Percentiles rank a stretch among this genome's conserved stretches.
These are phyloP conservation scores for Gloeopeniophorella convolvens DNA, from an alignment of 768 basidiomycete species.

Conservation along the genomic window DNA sequence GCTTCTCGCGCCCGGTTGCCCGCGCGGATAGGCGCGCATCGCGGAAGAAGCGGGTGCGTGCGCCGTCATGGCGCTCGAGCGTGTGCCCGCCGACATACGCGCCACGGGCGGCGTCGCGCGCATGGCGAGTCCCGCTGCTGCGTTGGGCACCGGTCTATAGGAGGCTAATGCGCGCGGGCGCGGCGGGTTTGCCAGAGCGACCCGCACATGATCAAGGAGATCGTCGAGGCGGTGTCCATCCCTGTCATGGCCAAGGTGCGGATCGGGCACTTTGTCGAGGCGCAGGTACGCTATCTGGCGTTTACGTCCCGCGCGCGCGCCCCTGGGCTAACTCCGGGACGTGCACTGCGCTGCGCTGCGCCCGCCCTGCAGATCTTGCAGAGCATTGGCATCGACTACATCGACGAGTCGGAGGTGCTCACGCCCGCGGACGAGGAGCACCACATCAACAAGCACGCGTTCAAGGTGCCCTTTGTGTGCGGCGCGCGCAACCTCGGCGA, in stretches of 20 bases:
- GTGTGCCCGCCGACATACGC: conserved; percentile 94
- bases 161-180: too few relatives aligned
- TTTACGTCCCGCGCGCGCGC: too few relatives aligned
- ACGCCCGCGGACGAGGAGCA: conserved; percentile 95
- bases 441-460: conserved; percentile 95
- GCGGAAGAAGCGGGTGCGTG: conserved; percentile 97
- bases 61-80: conserved; percentile 95
- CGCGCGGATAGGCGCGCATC: conserved; percentile 66
- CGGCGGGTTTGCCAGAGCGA: conserved; percentile 75
- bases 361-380: conserved; percentile 67
- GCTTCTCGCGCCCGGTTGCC: conserved; percentile 28
- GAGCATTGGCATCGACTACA: conserved; percentile 92
- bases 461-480: conserved; percentile 94
- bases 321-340: not conserved
- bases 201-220: conserved; percentile 94
- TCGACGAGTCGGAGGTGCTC: conserved; percentile 91
- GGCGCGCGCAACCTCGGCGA: conserved; percentile 94
- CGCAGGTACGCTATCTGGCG: conserved; percentile 60
- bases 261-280: conserved; percentile 97
- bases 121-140: conserved; percentile 89
- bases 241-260: conserved; percentile 96
- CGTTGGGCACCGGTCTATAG: too few relatives aligned
- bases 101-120: conserved; percentile 88
- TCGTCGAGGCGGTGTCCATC: conserved; percentile 90
- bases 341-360: not conserved